Percentiles rank a stretch among this genome's conserved stretches.
These are phyloP conservation scores for Candida tibetensis DNA, from an alignment of 805 yeast species.

Conservation along the genomic window DNA sequence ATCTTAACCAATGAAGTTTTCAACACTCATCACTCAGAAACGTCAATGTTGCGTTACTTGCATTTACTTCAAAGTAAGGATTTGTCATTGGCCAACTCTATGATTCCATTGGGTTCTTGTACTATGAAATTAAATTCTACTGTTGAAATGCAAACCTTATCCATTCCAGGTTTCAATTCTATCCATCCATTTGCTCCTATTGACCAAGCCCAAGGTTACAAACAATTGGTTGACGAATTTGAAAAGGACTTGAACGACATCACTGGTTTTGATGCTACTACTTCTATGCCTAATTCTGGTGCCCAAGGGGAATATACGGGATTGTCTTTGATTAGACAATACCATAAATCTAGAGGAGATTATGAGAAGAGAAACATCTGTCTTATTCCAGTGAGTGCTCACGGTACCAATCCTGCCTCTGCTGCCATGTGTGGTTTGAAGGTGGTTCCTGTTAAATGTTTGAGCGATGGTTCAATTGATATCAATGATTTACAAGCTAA, in stretches of 20 bases:
- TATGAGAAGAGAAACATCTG: slow-evolving; percentile 71
- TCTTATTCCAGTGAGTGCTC: slow-evolving; percentile 95
- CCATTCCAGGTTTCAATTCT: slow-evolving; percentile 89
- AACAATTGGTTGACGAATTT: slow-evolving; percentile 68
- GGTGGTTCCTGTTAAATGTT: slow-evolving; percentile 89
- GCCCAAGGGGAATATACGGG: slow-evolving; percentile 99
- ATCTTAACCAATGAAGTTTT: slow-evolving; percentile 75
- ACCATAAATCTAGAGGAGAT: slow-evolving; percentile 69
- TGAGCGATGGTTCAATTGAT: slow-evolving; percentile 82
- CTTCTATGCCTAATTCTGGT: slow-evolving; percentile 95
- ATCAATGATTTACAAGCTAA: slow-evolving; percentile 69
- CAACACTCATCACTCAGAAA: slow-evolving; percentile 87
- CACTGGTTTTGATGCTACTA: slow-evolving; percentile 89
- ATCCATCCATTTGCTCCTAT: slow-evolving; percentile 92
- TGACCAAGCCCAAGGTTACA: slow-evolving; percentile 86
- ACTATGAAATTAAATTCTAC: slow-evolving; percentile 97
- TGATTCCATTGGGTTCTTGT: slow-evolving; percentile 97
- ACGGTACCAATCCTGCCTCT: slow-evolving; percentile 98
- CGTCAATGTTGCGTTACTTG: slow-evolving; percentile 88
- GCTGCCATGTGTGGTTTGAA: slow-evolving; percentile 96
- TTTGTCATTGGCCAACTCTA: slow-evolving; percentile 88
- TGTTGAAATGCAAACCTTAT: slow-evolving; percentile 88
- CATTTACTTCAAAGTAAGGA: slow-evolving; percentile 83
- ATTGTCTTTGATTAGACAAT: slow-evolving; percentile 76
- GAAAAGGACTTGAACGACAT: slow-evolving; percentile 85